A percentile compares a stretch with the other conserved stretches of the same genome.
Conservation (phyloP, 23 red algal species). For the Gracilaria gracilis region DNA sequence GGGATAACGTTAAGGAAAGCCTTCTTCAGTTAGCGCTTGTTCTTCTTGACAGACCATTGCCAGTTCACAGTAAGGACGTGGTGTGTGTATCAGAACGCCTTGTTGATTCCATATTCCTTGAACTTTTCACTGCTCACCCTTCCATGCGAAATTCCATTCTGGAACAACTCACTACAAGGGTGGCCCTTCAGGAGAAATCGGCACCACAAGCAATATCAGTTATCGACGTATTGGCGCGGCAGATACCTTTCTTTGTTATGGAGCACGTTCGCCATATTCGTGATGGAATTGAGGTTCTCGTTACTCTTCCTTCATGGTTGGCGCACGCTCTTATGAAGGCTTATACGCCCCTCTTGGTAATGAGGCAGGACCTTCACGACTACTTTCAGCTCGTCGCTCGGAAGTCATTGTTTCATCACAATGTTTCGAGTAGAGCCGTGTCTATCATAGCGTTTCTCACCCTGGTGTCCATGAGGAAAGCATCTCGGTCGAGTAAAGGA, state of each 20-base stretch:
- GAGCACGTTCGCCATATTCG: constrained; percentile 45
- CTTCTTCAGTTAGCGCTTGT: constrained; percentile 52
- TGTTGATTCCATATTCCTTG: constrained; percentile 15
- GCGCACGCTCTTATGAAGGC: constrained; percentile 39
- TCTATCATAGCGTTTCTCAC: constrained; percentile 65
- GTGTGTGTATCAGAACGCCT: constrained; percentile 1
- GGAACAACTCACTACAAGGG: constrained; percentile 43
- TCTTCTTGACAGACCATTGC: constrained; percentile 60
- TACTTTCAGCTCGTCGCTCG: constrained; percentile 60
- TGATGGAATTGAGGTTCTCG: constrained; percentile 60
- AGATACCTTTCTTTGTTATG: constrained; percentile 49
- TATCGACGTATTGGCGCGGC: constrained; percentile 13
- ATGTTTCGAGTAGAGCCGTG: constrained; percentile 60
- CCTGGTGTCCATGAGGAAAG: constrained; percentile 27
- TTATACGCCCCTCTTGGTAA: constrained; percentile 29
- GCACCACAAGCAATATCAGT: constrained; percentile 40
- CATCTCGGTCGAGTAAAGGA: neutral
- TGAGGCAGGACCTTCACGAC: constrained; percentile 54
- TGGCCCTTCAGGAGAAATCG: constrained; percentile 66
- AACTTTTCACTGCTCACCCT: constrained; percentile 49
- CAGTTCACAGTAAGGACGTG: neutral
- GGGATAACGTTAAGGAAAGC: constrained; percentile 67
- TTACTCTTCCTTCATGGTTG: constrained; percentile 61
- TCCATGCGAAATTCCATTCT: constrained; percentile 49
- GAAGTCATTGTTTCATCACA: constrained; percentile 62